These are phyloP conservation scores for Rhynchospora breviuscula DNA, from an alignment of 176 grass and related monocot genomes.

Conservation along the genomic window DNA sequence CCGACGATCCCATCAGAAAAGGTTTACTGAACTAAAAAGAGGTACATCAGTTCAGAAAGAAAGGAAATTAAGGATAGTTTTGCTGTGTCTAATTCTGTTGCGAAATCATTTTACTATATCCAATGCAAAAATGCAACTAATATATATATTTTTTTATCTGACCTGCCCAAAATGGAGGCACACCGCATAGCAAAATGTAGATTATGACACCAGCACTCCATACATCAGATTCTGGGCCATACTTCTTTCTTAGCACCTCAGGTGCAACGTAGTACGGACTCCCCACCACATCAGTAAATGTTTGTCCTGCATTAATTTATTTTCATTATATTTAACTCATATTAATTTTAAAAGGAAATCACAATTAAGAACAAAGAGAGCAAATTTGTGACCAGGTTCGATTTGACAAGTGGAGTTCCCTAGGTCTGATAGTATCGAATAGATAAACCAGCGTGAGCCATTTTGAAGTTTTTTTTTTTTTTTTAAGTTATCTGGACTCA, in stretches of 20 bases:
- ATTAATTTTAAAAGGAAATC: not conserved
- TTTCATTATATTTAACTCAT: not conserved
- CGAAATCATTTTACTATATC: not conserved
- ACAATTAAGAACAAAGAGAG: not conserved
- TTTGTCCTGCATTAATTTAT: slow-evolving; percentile 41
- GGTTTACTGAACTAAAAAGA: not conserved
- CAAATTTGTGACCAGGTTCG: not conserved
- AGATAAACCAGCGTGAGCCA: not conserved
- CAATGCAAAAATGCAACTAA: not conserved
- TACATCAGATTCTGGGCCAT: slow-evolving; percentile 78
- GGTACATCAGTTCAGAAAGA: not conserved
- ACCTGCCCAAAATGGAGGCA: slow-evolving; percentile 97
- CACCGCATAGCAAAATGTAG: slow-evolving; percentile 82
- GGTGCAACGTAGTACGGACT: slow-evolving; percentile 94
- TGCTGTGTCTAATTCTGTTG: not conserved
- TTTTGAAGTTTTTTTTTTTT: not conserved
- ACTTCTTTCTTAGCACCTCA: slow-evolving; percentile 77
- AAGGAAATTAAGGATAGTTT: not conserved
- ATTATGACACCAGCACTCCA: slow-evolving; percentile 95
- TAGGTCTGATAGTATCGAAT: not conserved
- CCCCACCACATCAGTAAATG: slow-evolving; percentile 84
- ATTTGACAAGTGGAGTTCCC: not conserved
- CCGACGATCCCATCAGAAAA: not conserved
- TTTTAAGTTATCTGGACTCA: not conserved
- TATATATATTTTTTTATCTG: not conserved